Evolutionary conservation across 2,329 filamentous ascomycete species (phyloP).

Genomic region (Colletotrichum sp.): DNA sequence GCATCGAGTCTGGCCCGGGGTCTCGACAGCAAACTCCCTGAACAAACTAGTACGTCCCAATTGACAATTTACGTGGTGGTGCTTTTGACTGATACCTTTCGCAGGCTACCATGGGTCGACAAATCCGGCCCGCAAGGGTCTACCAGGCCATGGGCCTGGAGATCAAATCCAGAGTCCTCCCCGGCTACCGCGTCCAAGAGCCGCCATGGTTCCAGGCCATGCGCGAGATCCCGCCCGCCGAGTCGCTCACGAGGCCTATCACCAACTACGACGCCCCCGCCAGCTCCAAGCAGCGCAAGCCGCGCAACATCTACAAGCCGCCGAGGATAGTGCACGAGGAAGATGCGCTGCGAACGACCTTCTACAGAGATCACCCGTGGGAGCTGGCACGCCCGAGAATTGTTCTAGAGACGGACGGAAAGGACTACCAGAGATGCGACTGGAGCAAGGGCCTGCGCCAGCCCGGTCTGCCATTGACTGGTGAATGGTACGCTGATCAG

Average conservation of each 20-base stretch:
- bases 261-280: conserved; percentile 49
- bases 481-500: conserved; percentile 72
- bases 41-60: background rate
- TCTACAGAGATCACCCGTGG: conserved; percentile 97
- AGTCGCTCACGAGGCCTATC: conserved; percentile 60
- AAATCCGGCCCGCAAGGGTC: conserved; percentile 52
- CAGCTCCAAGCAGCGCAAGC: conserved; percentile 60
- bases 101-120: conserved; percentile 42
- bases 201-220: conserved; percentile 59
- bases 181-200: conserved; percentile 34
- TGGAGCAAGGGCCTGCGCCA: conserved; percentile 82
- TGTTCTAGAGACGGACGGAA: conserved; percentile 84
- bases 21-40: background rate
- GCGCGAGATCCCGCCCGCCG: conserved; percentile 60
- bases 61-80: background rate
- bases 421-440: conserved; percentile 76
- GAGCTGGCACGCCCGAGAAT: conserved; percentile 89
- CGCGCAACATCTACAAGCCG: conserved; percentile 82
- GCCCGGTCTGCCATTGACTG: conserved; percentile 76
- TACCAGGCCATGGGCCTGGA: conserved; percentile 50
- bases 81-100: background rate
- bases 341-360: conserved; percentile 78
- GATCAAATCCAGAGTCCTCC: conserved; percentile 46
- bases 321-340: conserved; percentile 81
- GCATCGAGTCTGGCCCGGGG: background rate